Percentiles rank a stretch among this genome's conserved stretches.
Conservation (phyloP, 2,329 filamentous ascomycete genomes). For the Arthrinium phaeospermum region DNA sequence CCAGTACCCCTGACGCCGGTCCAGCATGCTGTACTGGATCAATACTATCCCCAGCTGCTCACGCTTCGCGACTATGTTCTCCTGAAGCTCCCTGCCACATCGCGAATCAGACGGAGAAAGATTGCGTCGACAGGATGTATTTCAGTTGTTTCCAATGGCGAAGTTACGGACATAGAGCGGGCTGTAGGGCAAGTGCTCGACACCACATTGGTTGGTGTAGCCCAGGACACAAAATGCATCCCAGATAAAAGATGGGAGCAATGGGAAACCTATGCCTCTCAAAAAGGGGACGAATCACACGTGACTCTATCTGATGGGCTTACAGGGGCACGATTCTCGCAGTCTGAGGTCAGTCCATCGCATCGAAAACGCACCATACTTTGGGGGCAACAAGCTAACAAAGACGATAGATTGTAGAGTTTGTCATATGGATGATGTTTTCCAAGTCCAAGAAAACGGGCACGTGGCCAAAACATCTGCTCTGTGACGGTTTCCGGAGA, state of each 20-base stretch:
- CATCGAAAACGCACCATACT: constrained; percentile 21
- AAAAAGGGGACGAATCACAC: constrained; percentile 63
- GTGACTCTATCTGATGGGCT: constrained; percentile 57
- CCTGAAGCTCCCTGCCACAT: constrained; percentile 67
- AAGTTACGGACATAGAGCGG: constrained; percentile 41
- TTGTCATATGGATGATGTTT: constrained; percentile 79
- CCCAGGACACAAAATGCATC: constrained; percentile 38
- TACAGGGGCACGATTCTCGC: constrained; percentile 55
- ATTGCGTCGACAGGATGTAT: constrained; percentile 52
- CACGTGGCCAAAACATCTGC: constrained; percentile 70
- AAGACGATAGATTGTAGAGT: constrained; percentile 70
- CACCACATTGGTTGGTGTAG: constrained; percentile 67
- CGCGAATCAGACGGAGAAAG: constrained; percentile 65
- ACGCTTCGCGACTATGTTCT: constrained; percentile 76
- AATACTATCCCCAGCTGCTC: constrained; percentile 70
- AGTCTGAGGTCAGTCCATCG: constrained; percentile 64
- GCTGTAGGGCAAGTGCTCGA: constrained; percentile 68
- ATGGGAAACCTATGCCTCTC: constrained; percentile 64
- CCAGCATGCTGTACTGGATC: constrained; percentile 68
- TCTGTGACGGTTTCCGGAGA: constrained; percentile 83
- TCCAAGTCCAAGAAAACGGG: constrained; percentile 53
- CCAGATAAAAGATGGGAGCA: constrained; percentile 55
- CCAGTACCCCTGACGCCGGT: not conserved
- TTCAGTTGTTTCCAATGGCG: constrained; percentile 24
- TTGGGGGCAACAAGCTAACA: constrained; percentile 19